Percentiles rank a stretch among this genome's conserved stretches.
Conservation (phyloP, 2,329 filamentous ascomycete species). For the Arthrinium phaeospermum region DNA sequence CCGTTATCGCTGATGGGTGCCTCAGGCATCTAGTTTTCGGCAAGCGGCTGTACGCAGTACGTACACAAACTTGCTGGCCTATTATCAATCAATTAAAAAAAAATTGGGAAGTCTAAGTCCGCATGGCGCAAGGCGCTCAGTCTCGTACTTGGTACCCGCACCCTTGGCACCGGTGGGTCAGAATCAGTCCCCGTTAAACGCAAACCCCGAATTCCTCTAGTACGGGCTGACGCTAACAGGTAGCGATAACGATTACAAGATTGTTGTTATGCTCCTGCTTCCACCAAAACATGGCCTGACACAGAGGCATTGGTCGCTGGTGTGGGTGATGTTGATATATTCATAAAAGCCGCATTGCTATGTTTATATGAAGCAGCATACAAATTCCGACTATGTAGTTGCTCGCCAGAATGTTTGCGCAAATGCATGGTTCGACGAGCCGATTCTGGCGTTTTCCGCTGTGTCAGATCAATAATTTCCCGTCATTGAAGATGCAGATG, state of each 20-base stretch:
- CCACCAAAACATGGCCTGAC: background rate
- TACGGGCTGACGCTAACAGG: constrained; percentile 1
- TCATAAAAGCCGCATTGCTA: background rate
- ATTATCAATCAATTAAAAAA: background rate
- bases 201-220: constrained; percentile 1
- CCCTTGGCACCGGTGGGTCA: background rate
- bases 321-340: background rate
- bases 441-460: background rate
- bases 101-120: background rate
- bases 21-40: background rate
- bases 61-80: background rate
- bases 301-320: background rate
- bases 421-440: background rate
- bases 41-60: constrained; percentile 4
- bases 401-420: background rate
- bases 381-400: background rate
- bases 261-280: constrained; percentile 6
- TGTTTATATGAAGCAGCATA: background rate
- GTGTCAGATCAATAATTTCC: constrained; percentile 6
- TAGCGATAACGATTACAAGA: background rate
- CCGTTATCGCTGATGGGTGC: background rate
- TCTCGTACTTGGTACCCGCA: background rate
- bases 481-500: background rate
- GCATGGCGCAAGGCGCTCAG: background rate
- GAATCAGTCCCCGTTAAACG: constrained; percentile 4